phyloP scores from a whole-genome alignment of 768 basidiomycete species.

The Dioszegia crocea region DNA sequence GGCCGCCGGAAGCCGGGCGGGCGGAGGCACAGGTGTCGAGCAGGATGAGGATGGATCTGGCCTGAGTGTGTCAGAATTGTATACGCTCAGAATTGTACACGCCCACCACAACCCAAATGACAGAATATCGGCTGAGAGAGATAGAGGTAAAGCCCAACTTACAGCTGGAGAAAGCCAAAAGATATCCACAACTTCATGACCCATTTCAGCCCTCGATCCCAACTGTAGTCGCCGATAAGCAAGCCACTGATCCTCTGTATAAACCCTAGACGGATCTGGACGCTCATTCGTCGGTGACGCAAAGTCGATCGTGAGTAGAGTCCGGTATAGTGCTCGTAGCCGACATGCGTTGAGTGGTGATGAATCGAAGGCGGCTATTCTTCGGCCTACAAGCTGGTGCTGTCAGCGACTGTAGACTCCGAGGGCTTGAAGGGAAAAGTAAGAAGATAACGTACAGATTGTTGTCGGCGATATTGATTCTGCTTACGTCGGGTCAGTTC shows the following conservation, averaged over 20 bases:
- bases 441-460: conserved; percentile 30
- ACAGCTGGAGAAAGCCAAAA: conserved; percentile 37
- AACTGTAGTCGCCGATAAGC: conserved; percentile 30
- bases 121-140: not conserved
- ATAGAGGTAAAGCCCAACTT: conserved; percentile 5
- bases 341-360: conserved; percentile 38
- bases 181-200: conserved; percentile 40
- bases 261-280: conserved; percentile 31
- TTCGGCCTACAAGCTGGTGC: conserved; percentile 35
- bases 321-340: conserved; percentile 38
- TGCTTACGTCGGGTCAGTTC: conserved; percentile 36
- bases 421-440: not conserved
- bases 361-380: conserved; percentile 35
- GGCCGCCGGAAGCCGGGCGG: conserved; percentile 13
- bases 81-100: too few relatives aligned
- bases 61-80: conserved; percentile 27
- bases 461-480: conserved; percentile 43
- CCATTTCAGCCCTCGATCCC: conserved; percentile 15
- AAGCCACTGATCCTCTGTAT: conserved; percentile 41
- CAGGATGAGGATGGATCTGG: conserved; percentile 27
- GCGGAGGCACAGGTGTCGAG: conserved; percentile 35
- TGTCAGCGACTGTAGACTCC: not conserved
- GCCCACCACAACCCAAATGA: too few relatives aligned
- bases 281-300: conserved; percentile 33
- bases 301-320: conserved; percentile 43